Evolutionary conservation across 306 rosid genomes (phyloP).

Genomic region (Oxytropis ochrocephala): DNA sequence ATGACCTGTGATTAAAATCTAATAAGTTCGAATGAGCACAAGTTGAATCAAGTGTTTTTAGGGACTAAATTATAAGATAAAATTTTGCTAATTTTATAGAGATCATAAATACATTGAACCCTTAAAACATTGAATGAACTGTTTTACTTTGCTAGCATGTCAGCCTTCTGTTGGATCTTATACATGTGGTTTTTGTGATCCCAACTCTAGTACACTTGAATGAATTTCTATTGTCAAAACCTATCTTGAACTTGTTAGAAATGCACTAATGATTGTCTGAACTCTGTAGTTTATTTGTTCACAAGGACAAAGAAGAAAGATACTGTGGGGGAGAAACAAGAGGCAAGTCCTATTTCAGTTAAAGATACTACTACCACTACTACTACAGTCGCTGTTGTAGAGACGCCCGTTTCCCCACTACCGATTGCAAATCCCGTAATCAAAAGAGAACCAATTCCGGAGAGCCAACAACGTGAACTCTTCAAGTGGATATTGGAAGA

Average conservation of each 20-base stretch:
- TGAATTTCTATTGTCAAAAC: constrained; percentile 1
- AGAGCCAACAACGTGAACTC: constrained; percentile 62
- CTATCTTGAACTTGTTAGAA: constrained; percentile 10
- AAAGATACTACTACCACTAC: constrained; percentile 25
- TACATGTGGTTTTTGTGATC: not conserved
- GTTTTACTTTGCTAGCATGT: not conserved
- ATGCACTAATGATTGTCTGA: constrained; percentile 29
- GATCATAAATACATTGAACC: too few species aligned
- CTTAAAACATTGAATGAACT: not conserved
- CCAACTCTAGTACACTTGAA: not conserved
- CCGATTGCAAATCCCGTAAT: constrained; percentile 37
- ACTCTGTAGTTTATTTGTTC: constrained; percentile 63
- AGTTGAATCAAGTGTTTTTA: too few species aligned
- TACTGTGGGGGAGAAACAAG: constrained; percentile 35
- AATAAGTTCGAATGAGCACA: too few species aligned
- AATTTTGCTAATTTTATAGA: too few species aligned
- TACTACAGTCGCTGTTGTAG: constrained; percentile 21
- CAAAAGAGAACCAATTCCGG: constrained; percentile 60
- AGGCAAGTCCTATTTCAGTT: constrained; percentile 26
- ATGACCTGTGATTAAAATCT: too few species aligned
- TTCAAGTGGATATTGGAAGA: constrained; percentile 94
- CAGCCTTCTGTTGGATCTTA: not conserved
- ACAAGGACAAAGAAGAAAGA: constrained; percentile 70
- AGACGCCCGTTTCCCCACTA: constrained; percentile 28
- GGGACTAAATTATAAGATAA: too few species aligned